Base-by-base conservation (phyloP, 2,329 filamentous ascomycete species). In the Dothistroma pini region DNA sequence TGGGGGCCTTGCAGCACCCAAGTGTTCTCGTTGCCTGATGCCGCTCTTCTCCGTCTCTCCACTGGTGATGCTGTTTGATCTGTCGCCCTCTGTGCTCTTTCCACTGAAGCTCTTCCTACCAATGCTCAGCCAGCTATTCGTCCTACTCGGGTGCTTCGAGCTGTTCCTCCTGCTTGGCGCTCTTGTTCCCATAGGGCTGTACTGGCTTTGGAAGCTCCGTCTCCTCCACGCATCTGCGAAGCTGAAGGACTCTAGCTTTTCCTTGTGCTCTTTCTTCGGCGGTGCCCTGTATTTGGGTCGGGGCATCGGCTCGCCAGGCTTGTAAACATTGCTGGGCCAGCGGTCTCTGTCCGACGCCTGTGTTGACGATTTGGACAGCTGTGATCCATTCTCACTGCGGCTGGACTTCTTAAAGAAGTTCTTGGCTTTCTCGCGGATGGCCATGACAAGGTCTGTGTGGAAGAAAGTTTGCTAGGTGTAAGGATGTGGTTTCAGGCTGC, bases 291-390 rank as follows among this genome's bases (percentile, higher is more conserved):
- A 82, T 65, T 82, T 82, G 19, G 78, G 71, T 22, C 77, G 75
- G 4, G 80, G 80, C 78, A 82, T 81, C 60, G 78, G 75, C 72
- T 82, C 80, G 69, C 79, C 79, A 7, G 80, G 79, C 69, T 78
- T 77, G 72, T 81, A 82, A 65, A 80, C 76, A 61, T 78, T 78
- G 68, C 73, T 75, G 21, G 79, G 75, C 66, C 72, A 76, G 62
- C 74, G 71, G 12, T 71, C 68, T 57, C 66, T 63, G 60, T 68
- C 63, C 41, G 71, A 73, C 31, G 70, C 62, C 57, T 65, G 63
- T 19, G 65, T 69, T 22, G 68, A 69, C 31, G 67, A 60, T 44
- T 66, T 68, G 55, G 68, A 68, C 47, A 70, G 62, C 53, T 67
- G 65, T 22, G 67, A 69, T 55, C 69, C 66, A 54, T 66, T 65